These are phyloP conservation scores for Erodium moschatum DNA, from an alignment of 441 rosid species.

Conservation along the genomic window DNA sequence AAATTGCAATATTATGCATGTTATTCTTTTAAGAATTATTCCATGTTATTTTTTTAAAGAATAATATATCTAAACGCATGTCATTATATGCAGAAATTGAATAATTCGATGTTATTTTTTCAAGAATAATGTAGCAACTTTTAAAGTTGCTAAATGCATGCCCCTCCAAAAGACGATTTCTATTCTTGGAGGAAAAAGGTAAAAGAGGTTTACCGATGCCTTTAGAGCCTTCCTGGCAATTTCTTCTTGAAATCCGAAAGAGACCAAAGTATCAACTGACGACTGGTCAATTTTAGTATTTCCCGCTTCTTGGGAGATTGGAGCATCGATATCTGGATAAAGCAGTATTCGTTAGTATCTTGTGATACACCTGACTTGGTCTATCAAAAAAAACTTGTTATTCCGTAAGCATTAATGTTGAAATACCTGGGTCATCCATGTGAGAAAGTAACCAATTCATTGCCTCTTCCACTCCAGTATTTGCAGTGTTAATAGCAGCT, in stretches of 20 bases:
- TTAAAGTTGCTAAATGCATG: no score
- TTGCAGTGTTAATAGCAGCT: constrained; percentile 76
- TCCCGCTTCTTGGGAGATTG: constrained; percentile 39
- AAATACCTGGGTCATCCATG: constrained; percentile 85
- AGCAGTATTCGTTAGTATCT: constrained; percentile 1
- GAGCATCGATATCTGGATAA: constrained; percentile 61
- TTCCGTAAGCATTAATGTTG: not conserved
- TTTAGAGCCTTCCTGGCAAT: constrained; percentile 72
- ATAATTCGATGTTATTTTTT: not conserved
- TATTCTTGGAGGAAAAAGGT: constrained; percentile 5
- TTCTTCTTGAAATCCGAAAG: constrained; percentile 84
- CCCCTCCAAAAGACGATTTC: constrained; percentile 2
- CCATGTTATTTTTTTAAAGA: not conserved
- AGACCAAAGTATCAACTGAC: constrained; percentile 60
- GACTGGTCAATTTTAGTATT: constrained; percentile 46
- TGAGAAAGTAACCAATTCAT: constrained; percentile 92
- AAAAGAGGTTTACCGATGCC: constrained; percentile 48
- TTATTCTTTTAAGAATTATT: no score
- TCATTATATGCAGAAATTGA: not conserved
- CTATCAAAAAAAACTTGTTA: no score
- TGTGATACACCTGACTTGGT: not conserved
- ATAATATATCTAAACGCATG: not conserved
- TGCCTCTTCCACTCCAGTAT: constrained; percentile 86
- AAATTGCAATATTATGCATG: no score
- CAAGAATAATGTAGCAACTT: no score